Percentiles rank a stretch among this genome's conserved stretches.
Conservation (phyloP, 23 red algal species). For the Gracilariopsis chorda region DNA sequence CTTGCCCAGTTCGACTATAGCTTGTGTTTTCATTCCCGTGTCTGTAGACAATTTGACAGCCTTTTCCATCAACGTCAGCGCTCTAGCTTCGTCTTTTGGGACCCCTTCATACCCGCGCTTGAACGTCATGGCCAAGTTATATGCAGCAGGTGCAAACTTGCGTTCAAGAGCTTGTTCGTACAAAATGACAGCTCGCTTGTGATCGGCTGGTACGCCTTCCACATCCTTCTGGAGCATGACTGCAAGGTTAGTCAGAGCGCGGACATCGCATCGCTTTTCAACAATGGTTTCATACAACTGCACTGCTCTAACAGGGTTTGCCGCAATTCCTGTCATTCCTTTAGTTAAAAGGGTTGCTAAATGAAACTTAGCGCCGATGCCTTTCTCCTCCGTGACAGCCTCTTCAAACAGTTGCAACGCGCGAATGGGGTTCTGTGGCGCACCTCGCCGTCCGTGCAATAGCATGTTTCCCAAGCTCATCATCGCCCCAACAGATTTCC, state of each 20-base stretch:
- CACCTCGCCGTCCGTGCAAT: neutral
- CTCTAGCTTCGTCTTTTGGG: neutral
- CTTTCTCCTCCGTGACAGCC: neutral
- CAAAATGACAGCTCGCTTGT: neutral
- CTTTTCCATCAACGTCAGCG: neutral
- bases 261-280: neutral
- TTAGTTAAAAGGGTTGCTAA: neutral
- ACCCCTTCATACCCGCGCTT: neutral
- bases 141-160: neutral
- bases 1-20: neutral
- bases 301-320: neutral
- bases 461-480: neutral
- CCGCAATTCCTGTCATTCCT: neutral
- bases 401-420: neutral
- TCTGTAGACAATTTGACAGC: neutral
- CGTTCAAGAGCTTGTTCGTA: conserved; percentile 1
- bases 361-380: neutral
- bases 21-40: neutral
- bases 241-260: neutral
- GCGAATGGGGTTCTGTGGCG: neutral
- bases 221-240: neutral
- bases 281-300: conserved; percentile 15
- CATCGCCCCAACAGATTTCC: neutral
- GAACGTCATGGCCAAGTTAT: neutral
- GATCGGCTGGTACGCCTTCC: neutral